Evolutionary conservation across 768 basidiomycete genomes (phyloP).

Genomic region (Peribolospora kevripleyi): DNA sequence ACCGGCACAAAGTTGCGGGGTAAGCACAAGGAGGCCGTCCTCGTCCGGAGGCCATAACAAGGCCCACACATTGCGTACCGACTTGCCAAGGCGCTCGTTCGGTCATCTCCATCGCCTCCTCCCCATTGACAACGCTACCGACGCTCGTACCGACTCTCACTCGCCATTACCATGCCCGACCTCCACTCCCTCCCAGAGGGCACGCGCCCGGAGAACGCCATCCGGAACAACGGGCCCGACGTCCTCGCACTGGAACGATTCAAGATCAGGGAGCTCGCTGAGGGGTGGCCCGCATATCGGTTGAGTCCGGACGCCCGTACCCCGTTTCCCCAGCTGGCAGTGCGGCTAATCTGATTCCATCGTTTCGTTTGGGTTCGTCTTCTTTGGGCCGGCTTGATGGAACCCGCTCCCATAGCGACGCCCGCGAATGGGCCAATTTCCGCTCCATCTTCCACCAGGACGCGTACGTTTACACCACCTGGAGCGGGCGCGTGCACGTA

Average conservation of each 20-base stretch:
- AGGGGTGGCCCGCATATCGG: constrained; percentile 4
- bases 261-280: constrained; percentile 2
- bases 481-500: background rate
- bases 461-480: constrained; percentile 4
- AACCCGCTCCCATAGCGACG: background rate
- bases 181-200: constrained; percentile 3
- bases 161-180: no score
- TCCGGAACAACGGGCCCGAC: constrained; percentile 3
- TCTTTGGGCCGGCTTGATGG: background rate
- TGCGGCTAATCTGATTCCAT: no score
- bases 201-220: constrained; percentile 1
- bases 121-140: no score
- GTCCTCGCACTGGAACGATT: background rate
- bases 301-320: background rate
- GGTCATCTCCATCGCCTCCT: no score
- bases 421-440: constrained; percentile 2
- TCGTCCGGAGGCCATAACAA: no score
- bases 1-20: no score
- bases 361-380: background rate
- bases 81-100: no score
- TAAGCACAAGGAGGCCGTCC: no score
- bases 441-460: constrained; percentile 2
- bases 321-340: no score
- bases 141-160: no score
- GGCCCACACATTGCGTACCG: no score